phyloP scores from a whole-genome alignment of 495 filamentous ascomycete species.

The Bathelium albidoporum region DNA sequence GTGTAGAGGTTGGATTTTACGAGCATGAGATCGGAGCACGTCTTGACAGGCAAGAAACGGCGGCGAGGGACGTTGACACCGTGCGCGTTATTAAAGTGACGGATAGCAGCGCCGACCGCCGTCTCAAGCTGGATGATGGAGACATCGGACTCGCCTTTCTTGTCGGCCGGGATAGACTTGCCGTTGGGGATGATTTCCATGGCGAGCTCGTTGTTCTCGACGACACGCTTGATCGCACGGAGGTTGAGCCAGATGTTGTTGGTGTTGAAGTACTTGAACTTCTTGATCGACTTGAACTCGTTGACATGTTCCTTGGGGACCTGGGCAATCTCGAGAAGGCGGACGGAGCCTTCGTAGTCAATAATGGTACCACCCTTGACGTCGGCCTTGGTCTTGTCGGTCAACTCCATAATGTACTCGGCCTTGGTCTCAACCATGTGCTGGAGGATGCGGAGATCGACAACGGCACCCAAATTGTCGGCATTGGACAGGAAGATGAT shows the following conservation, averaged over 20 bases:
- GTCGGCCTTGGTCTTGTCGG: slow-evolving; percentile 99
- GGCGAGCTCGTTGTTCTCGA: slow-evolving; percentile 95
- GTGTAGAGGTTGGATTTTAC: slow-evolving; percentile 99
- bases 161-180: slow-evolving; percentile 96
- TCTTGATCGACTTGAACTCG: slow-evolving; percentile 99
- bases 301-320: slow-evolving; percentile 99
- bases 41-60: slow-evolving; percentile 99
- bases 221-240: slow-evolving; percentile 93
- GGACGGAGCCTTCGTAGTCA: slow-evolving; percentile 92
- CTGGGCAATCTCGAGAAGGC: slow-evolving; percentile 96
- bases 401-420: slow-evolving; percentile 99
- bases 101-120: slow-evolving; percentile 94
- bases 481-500: slow-evolving; percentile 98
- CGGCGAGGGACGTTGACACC: slow-evolving; percentile 97
- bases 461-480: slow-evolving; percentile 95
- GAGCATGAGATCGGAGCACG: slow-evolving; percentile 97
- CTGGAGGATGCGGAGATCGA: slow-evolving; percentile 93
- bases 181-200: slow-evolving; percentile 99
- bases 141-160: slow-evolving; percentile 98
- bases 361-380: slow-evolving; percentile 99
- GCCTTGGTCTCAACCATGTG: slow-evolving; percentile 95
- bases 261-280: slow-evolving; percentile 99
- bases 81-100: slow-evolving; percentile 96
- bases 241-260: slow-evolving; percentile 99
- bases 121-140: slow-evolving; percentile 98